phyloP scores from a whole-genome alignment of 1,284 basidiomycete genomes.

The Tilletia caries region DNA sequence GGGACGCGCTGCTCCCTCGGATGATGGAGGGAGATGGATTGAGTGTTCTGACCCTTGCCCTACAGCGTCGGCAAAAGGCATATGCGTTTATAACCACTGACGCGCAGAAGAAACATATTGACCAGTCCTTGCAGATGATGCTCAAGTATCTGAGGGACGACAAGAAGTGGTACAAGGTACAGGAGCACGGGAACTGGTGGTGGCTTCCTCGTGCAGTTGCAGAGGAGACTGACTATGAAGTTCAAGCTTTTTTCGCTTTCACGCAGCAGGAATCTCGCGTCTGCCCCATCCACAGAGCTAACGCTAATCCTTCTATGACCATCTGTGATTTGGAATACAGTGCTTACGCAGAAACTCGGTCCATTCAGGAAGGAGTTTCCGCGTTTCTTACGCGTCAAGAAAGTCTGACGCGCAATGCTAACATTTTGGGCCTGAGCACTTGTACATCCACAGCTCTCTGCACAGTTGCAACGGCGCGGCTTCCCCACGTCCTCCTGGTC shows the following conservation, averaged over 20 bases:
- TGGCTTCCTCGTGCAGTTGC: neutral
- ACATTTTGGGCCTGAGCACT: neutral
- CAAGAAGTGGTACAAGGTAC: neutral
- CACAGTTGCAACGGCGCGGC: neutral
- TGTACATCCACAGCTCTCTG: neutral
- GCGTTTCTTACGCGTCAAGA: neutral
- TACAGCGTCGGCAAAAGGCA: neutral
- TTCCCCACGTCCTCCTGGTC: neutral
- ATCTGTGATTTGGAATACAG: neutral
- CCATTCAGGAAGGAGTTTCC: neutral
- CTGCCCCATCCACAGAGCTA: neutral
- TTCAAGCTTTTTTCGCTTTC: neutral
- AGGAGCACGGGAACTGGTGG: neutral
- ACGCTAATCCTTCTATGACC: neutral
- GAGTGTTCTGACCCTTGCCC: neutral
- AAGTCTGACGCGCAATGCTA: neutral
- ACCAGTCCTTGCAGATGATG: conserved; percentile 6
- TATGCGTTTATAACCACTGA: neutral
- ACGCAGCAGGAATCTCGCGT: neutral
- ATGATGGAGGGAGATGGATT: neutral
- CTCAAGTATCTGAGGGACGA: neutral
- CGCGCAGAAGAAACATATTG: neutral
- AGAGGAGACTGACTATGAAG: neutral
- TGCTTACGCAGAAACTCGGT: neutral
- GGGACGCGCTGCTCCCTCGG: neutral